Evolutionary conservation across 371 early-diverging fungal genomes (phyloP).

Genomic region (Basidiobolus meristosporus): DNA sequence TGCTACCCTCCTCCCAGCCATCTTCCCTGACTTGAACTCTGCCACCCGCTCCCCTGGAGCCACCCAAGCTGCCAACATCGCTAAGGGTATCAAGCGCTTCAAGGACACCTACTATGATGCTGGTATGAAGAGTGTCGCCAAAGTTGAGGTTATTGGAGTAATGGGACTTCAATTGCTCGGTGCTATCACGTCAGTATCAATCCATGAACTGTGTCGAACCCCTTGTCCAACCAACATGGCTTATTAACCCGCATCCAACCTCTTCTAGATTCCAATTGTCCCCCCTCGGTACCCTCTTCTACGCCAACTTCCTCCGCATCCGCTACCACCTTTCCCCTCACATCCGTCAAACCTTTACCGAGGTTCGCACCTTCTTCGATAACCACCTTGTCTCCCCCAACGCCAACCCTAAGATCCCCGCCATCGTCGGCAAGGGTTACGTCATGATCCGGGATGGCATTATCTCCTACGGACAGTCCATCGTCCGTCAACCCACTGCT

Average conservation of each 20-base stretch:
- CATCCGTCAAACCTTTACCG: background rate
- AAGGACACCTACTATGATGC: slow-evolving; percentile 1
- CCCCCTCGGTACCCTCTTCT: background rate
- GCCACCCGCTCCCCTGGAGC: background rate
- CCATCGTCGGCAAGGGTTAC: background rate
- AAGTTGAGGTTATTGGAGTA: slow-evolving; percentile 3
- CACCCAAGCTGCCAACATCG: background rate
- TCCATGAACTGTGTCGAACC: too few relatives aligned
- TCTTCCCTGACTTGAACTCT: background rate
- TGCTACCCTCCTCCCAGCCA: slow-evolving; percentile 1
- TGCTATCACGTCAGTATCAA: slow-evolving; percentile 2
- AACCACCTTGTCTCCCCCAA: background rate
- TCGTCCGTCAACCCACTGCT: too few relatives aligned
- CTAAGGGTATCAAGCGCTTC: slow-evolving; percentile 1
- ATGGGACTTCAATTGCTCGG: background rate
- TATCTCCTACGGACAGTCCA: too few relatives aligned
- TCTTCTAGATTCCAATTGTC: slow-evolving; percentile 1
- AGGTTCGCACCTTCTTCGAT: slow-evolving; percentile 1
- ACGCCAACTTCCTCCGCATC: slow-evolving; percentile 3
- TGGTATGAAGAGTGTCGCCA: slow-evolving; percentile 2
- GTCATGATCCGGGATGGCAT: too few relatives aligned
- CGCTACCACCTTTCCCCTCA: slow-evolving; percentile 1
- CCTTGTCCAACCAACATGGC: too few relatives aligned
- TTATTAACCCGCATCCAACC: too few relatives aligned
- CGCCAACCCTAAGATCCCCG: slow-evolving; percentile 1